Evolutionary conservation across 2,329 filamentous ascomycete species (phyloP), one percentile per base, ranked within the genome.

Genomic region (Fusarium avenaceum): DNA sequence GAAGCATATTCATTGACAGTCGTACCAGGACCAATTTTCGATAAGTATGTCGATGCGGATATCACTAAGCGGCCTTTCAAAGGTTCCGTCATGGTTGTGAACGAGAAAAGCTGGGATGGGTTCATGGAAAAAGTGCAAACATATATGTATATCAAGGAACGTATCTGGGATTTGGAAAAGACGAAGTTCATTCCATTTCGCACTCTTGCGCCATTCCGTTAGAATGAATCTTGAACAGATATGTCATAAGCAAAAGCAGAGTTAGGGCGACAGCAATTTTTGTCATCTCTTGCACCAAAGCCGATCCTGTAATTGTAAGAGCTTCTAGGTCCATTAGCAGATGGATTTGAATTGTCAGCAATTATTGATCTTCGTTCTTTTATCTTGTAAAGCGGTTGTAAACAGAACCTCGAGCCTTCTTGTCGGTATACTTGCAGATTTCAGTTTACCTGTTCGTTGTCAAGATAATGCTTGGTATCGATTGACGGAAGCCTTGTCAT

Each of bases 121-220:
- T 54, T 54, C 39, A 54, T 54, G 51, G 22, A 17, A 28, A 54
- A 54, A 22, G 51, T 54, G 11, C 32, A 44, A 54, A 22, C 51
- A 45, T 42, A 54, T 13, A 19, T 22, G 17, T 54, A 54, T 22
- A 45, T 54, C 19, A 46, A 46, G 15, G 51, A 54, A 11, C 4
- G 42, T 13, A 54, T 54, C 9, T 54, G 51, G 51, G 51, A 54
- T 10, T 54, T 54, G 32, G 7, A 45, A 4, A 54, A 45, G 40
- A 54, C 51, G 8, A 17, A 39, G 51, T 54, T 54, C 7, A 54
- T 54, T 11, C 51, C 51, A 38, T 54, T 54, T 30, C 17, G 42
- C 2, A 54, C 51, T 7, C 51, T 54, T n/a, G 30, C 19, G 11
- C 51, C 32, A 14, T 54, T 54, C 33, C 51, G 42, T n/a, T 48